A percentile compares a stretch with the other conserved stretches of the same genome.
These are phyloP conservation scores for Ensete ventricosum DNA, from an alignment of 176 grass and related monocot genomes.

Conservation along the genomic window DNA sequence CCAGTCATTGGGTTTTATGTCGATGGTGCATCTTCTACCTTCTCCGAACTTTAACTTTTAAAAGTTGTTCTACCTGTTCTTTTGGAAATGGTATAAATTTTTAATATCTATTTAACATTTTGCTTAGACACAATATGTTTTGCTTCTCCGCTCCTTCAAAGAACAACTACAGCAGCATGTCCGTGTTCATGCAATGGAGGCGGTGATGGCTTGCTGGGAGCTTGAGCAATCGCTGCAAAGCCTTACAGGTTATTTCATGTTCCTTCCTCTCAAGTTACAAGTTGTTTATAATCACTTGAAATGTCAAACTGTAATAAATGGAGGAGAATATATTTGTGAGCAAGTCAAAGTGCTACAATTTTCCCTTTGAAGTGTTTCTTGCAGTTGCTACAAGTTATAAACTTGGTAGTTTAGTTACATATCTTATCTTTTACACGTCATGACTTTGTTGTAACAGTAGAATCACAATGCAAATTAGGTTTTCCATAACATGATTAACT, in stretches of 20 bases:
- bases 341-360: neutral
- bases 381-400: no score
- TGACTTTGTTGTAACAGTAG: neutral
- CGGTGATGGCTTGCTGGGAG: slow-evolving; percentile 25
- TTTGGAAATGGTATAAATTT: neutral
- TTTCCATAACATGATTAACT: neutral
- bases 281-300: neutral
- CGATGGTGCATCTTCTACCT: neutral
- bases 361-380: no score
- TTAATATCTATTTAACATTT: neutral
- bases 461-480: neutral
- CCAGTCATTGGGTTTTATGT: neutral
- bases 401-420: neutral
- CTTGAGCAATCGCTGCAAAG: slow-evolving; percentile 22
- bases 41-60: no score
- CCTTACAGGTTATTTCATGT: slow-evolving; percentile 8
- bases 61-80: no score
- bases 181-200: slow-evolving; percentile 21
- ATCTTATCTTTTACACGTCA: neutral
- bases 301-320: no score
- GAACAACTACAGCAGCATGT: slow-evolving; percentile 23
- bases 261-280: neutral
- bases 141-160: slow-evolving; percentile 19
- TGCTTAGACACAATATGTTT: slow-evolving; percentile 12
- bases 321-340: neutral